Percentiles rank a stretch among this genome's conserved stretches.
These are phyloP conservation scores for Pezicula carpinea DNA, from an alignment of 2,329 filamentous ascomycete genomes.

Conservation along the genomic window DNA sequence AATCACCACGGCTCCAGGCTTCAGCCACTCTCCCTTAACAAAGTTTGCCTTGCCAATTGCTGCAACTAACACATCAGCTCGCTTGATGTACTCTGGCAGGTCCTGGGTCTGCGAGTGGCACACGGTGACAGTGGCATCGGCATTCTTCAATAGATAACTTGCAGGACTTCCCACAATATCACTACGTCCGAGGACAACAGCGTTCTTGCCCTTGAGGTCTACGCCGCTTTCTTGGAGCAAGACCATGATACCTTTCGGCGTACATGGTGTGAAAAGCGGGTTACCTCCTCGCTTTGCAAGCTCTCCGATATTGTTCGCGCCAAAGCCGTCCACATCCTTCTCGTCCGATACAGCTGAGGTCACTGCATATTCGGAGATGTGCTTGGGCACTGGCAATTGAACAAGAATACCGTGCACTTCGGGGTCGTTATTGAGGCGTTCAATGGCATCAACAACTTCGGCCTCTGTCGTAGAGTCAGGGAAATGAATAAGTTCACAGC, in stretches of 20 bases:
- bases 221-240: slow-evolving; percentile 81
- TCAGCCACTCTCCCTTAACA: slow-evolving; percentile 93
- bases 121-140: slow-evolving; percentile 92
- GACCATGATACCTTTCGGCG: slow-evolving; percentile 95
- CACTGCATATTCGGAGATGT: slow-evolving; percentile 84
- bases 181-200: slow-evolving; percentile 89
- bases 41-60: slow-evolving; percentile 86
- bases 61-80: slow-evolving; percentile 84
- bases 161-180: slow-evolving; percentile 97
- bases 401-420: slow-evolving; percentile 88
- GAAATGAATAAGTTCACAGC: slow-evolving; percentile 80
- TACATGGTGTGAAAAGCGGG: slow-evolving; percentile 90
- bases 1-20: slow-evolving; percentile 90
- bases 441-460: slow-evolving; percentile 80
- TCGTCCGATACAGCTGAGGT: slow-evolving; percentile 88
- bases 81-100: slow-evolving; percentile 69
- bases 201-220: slow-evolving; percentile 81
- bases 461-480: slow-evolving; percentile 76
- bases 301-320: slow-evolving; percentile 90
- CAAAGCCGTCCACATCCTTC: slow-evolving; percentile 98
- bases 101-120: slow-evolving; percentile 86
- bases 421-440: slow-evolving; percentile 79
- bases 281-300: slow-evolving; percentile 90
- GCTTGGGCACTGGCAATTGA: slow-evolving; percentile 82
- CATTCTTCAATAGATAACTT: slow-evolving; percentile 91